A percentile compares a stretch with the other conserved stretches of the same genome.
Evolutionary conservation across 805 yeast genomes (phyloP).

Genomic region (Zygosaccharomyces bisporus): DNA sequence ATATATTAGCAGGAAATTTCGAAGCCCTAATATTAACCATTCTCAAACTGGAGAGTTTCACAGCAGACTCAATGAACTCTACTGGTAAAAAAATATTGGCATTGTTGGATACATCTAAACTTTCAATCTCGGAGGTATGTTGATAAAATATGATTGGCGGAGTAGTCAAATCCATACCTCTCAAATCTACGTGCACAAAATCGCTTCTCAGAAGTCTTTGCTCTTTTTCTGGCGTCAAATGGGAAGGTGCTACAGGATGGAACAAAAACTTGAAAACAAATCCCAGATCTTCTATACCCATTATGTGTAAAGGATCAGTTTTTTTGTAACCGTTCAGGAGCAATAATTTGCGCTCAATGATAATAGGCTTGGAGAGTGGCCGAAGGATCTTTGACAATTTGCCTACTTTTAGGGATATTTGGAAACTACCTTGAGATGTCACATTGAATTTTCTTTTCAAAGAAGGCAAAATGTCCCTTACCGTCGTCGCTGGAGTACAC

Average conservation of each 20-base stretch:
- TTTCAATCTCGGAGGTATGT: constrained; percentile 74
- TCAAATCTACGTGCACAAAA: constrained; percentile 68
- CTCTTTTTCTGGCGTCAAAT: constrained; percentile 65
- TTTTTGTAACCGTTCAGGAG: constrained; percentile 74
- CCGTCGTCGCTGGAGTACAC: constrained; percentile 73
- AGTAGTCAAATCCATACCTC: constrained; percentile 70
- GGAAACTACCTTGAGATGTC: constrained; percentile 66
- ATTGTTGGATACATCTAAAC: constrained; percentile 78
- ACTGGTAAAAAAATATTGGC: constrained; percentile 80
- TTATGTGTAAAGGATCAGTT: constrained; percentile 67
- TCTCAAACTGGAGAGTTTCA: constrained; percentile 60
- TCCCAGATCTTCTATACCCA: constrained; percentile 81
- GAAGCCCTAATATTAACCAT: constrained; percentile 72
- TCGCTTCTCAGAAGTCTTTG: constrained; percentile 53
- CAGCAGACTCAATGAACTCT: constrained; percentile 80
- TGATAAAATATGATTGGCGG: constrained; percentile 81
- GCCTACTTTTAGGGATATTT: constrained; percentile 71
- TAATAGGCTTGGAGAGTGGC: constrained; percentile 68
- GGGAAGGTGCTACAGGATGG: constrained; percentile 57
- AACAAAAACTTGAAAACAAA: constrained; percentile 77
- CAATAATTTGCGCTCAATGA: constrained; percentile 69
- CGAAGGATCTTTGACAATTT: constrained; percentile 70
- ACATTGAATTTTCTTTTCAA: constrained; percentile 76
- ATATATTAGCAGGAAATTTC: constrained; percentile 67
- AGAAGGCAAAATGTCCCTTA: constrained; percentile 64